Evolutionary conservation across 164 flowering plant species (phyloP).

Genomic region (Chimonanthus salicifolius): DNA sequence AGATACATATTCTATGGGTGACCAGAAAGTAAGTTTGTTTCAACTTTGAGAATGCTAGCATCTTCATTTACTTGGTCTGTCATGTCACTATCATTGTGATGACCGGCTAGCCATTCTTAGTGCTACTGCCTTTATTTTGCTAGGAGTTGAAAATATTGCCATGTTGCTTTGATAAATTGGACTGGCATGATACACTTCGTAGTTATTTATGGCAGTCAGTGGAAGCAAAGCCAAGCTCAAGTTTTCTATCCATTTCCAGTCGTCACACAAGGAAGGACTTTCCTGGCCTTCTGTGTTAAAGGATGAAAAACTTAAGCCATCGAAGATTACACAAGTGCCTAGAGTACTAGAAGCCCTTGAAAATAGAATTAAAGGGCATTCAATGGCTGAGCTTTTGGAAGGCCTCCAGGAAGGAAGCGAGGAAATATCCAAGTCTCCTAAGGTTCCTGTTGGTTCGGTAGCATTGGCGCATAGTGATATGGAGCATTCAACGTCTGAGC

Average conservation of each 20-base stretch:
- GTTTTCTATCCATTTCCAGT: conserved; percentile 36
- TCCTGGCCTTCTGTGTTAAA: conserved; percentile 8
- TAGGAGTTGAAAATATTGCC: background rate
- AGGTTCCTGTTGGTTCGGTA: conserved; percentile 18
- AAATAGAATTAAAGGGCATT: conserved; percentile 20
- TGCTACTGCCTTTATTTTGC: background rate
- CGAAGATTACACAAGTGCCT: conserved; percentile 18
- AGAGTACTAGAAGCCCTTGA: conserved; percentile 19
- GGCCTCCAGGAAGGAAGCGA: conserved; percentile 36
- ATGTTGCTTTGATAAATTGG: background rate
- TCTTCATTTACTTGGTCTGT: background rate
- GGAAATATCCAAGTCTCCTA: conserved; percentile 13
- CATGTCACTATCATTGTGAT: background rate
- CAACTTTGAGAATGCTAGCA: background rate
- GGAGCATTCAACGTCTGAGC: conserved; percentile 49
- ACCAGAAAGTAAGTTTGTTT: background rate
- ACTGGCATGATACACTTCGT: background rate
- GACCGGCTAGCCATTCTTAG: background rate
- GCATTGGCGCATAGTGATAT: conserved; percentile 11
- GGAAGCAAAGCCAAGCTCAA: conserved; percentile 42
- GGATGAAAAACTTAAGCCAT: conserved; percentile 14
- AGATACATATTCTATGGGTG: background rate
- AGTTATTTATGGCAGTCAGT: conserved; percentile 25
- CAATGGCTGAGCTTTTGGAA: conserved; percentile 53
- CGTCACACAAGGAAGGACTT: conserved; percentile 26